Percentiles rank a stretch among this genome's conserved stretches.
Evolutionary conservation across 306 rosid species (phyloP).

Genomic region (Vicia villosa): DNA sequence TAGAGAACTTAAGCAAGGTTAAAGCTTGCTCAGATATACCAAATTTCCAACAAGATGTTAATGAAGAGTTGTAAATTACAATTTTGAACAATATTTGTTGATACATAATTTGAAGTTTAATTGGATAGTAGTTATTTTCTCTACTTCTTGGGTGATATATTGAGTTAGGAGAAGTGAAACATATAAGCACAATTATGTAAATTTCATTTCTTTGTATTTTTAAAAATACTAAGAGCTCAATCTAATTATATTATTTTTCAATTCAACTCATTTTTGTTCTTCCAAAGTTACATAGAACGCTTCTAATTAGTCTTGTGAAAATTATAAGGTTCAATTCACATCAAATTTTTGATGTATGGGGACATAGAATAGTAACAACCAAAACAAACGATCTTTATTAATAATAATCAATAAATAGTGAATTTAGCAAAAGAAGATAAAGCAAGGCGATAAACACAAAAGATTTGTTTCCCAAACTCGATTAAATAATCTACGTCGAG

Average conservation of each 20-base stretch:
- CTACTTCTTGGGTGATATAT: not conserved
- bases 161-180: not conserved
- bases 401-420: too few species aligned
- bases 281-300: not conserved
- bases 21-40: conserved; percentile 33
- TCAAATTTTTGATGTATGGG: too few species aligned
- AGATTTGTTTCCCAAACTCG: too few species aligned
- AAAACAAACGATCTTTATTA: too few species aligned
- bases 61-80: conserved; percentile 39
- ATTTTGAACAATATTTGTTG: not conserved
- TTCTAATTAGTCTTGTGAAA: not conserved
- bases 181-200: too few species aligned
- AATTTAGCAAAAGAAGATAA: too few species aligned
- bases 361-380: too few species aligned
- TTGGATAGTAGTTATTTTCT: not conserved
- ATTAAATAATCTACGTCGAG: too few species aligned
- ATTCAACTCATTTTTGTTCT: not conserved
- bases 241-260: not conserved
- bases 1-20: conserved; percentile 46
- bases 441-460: too few species aligned
- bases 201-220: too few species aligned
- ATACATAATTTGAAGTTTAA: not conserved
- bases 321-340: too few species aligned
- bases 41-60: not conserved
- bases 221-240: too few species aligned